Percentiles rank a stretch among this genome's conserved stretches.
phyloP scores from a whole-genome alignment of 345 rosid genomes.

The Nephelium lappaceum region DNA sequence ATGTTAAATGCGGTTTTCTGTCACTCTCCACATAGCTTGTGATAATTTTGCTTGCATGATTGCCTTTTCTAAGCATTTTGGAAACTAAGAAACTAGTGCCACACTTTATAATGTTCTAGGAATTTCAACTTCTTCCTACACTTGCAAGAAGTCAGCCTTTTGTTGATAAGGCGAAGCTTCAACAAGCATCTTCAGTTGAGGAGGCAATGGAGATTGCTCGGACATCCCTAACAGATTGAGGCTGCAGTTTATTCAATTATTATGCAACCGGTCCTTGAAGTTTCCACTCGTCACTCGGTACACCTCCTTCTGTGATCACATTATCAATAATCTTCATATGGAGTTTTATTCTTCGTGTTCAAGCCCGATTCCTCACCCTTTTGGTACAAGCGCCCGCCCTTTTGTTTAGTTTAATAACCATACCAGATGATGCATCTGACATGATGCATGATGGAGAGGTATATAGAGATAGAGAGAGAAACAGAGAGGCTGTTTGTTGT shows the following conservation, averaged over 20 bases:
- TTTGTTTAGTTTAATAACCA: constrained; percentile 12
- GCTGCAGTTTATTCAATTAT: constrained; percentile 28
- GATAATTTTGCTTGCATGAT: not conserved
- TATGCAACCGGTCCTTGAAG: not conserved
- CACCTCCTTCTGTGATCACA: not conserved
- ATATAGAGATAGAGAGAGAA: not conserved
- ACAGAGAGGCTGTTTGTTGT: not conserved
- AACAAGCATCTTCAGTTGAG: constrained; percentile 81
- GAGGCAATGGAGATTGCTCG: constrained; percentile 76
- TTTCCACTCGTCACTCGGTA: not conserved
- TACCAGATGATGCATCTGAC: not conserved
- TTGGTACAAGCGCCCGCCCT: not conserved
- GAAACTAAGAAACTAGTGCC: not conserved
- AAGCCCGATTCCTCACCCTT: not conserved
- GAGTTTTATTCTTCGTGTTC: not conserved
- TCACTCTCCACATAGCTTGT: not conserved
- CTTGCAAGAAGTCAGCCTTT: constrained; percentile 83
- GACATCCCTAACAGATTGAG: constrained; percentile 39
- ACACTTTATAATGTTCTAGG: constrained; percentile 36
- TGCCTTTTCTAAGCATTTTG: not conserved
- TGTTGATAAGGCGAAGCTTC: constrained; percentile 72
- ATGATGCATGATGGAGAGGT: not conserved
- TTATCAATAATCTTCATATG: constrained; percentile 13
- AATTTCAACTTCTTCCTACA: constrained; percentile 82
- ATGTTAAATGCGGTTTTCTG: not conserved